Base-by-base conservation (phyloP, 2,329 filamentous ascomycete species). In the Talaromyces sp. region DNA sequence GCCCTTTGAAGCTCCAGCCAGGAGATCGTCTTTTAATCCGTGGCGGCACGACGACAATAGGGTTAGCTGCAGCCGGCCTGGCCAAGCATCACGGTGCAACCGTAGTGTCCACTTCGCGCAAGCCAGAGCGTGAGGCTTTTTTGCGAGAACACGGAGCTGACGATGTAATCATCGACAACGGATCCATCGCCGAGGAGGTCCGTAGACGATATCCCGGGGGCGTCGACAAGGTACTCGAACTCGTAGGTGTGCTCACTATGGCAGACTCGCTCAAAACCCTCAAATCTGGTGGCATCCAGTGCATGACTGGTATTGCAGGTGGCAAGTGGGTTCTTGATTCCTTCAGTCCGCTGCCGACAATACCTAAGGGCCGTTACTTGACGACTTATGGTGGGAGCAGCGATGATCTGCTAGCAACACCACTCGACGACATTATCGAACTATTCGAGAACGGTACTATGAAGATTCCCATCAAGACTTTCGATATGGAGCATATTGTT, bases 11-110 rank as follows among this genome's bases (percentile, higher is more conserved):
- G 51, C 51, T 80, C 28, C 55, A 70, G 46, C 62, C 66, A 10
- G 73, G 71, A 1, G 77, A 81, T 8, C 71, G 67, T 13, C 60
- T 81, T 46, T 66, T 81, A 19, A 69, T 81, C 15, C 69, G 78
- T 2, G 78, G 79, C 1, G 78, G 77, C 0, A 80, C 79, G 2
- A 78, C 76, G 15, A 75, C 70, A 50, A 73, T 80, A 10, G 77
- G 78, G 5, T 65, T 80, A 15, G 76, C 77, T 10, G 77, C 78
- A 3, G 71, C 76, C 4, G 72, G 71, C 6, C 72, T 81, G 57
- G 77, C 77, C 25, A 75, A 73, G 59, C 67, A 65, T 10, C 64
- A 72, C 40, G 77, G 77, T 4, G 70, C 66, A 13, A 66, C 63
- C 56, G 74, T 80, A 9, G 66, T 68, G 1, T 66, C 66, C 7